phyloP scores from a whole-genome alignment of 1,139 yeast species.

The Blastobotrys indianensis region DNA sequence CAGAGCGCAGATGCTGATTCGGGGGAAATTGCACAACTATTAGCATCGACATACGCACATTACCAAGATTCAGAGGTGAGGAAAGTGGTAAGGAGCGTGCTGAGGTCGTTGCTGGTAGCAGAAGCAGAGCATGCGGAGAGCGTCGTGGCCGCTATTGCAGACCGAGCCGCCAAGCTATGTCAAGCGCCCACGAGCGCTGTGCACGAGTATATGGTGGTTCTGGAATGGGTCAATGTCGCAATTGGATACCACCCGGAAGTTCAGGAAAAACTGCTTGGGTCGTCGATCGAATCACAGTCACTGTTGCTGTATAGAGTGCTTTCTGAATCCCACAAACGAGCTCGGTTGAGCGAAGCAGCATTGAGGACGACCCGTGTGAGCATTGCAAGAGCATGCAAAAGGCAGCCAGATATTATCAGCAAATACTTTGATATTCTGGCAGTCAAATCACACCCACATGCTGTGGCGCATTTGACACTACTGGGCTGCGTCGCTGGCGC shows the following conservation, averaged over 20 bases:
- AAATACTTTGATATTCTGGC: conserved; percentile 20
- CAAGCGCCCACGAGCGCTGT: conserved; percentile 38
- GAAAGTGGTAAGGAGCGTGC: conserved; percentile 10
- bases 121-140: conserved; percentile 13
- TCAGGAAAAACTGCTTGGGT: conserved; percentile 13
- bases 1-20: conserved; percentile 1
- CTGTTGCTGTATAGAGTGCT: conserved; percentile 24
- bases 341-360: conserved; percentile 27
- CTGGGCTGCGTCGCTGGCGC: conserved; percentile 30
- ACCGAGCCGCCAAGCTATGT: conserved; percentile 16
- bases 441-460: conserved; percentile 13
- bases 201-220: conserved; percentile 49
- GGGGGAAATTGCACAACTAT: conserved; percentile 10
- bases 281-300: conserved; percentile 25
- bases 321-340: conserved; percentile 17
- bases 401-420: conserved; percentile 14
- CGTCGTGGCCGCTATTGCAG: conserved; percentile 38
- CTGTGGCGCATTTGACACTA: conserved; percentile 19
- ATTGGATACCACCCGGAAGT: conserved; percentile 22
- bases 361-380: conserved; percentile 25
- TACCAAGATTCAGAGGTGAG: conserved; percentile 14
- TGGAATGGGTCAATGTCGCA: conserved; percentile 49
- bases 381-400: conserved; percentile 15
- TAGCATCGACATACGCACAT: conserved; percentile 11
- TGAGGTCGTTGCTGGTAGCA: conserved; percentile 5